These are phyloP conservation scores for Cucumis melo DNA, from an alignment of 306 rosid species.

Conservation along the genomic window DNA sequence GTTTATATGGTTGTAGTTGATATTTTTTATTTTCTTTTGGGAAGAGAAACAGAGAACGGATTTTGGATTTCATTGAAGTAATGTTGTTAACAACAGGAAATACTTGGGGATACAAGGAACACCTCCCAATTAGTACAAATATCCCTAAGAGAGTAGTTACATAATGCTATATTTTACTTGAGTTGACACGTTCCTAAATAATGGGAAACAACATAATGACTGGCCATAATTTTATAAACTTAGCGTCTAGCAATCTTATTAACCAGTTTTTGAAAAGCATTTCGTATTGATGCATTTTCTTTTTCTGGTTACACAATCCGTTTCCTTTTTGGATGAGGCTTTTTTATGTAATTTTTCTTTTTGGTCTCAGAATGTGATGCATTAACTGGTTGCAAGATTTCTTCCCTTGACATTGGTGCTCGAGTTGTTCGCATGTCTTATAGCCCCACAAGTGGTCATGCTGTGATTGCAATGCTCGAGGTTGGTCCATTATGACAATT, in stretches of 20 bases:
- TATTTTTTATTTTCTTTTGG: not conserved
- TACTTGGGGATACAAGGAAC: not conserved
- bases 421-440: constrained; percentile 91
- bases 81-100: not conserved
- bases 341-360: not conserved
- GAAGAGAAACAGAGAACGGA: not conserved
- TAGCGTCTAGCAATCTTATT: not conserved
- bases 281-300: not conserved
- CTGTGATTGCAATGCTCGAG: constrained; percentile 80
- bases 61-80: not conserved
- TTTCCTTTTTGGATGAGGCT: not conserved
- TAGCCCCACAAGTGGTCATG: constrained; percentile 79
- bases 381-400: constrained; percentile 80
- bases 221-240: not conserved
- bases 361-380: constrained; percentile 73
- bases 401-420: constrained; percentile 79
- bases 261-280: not conserved
- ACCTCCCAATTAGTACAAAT: not conserved
- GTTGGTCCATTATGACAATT: constrained; percentile 20
- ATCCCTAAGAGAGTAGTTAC: not conserved
- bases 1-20: not conserved
- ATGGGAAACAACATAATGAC: not conserved
- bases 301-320: not conserved
- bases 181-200: not conserved
- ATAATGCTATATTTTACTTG: not conserved